Percentiles rank a stretch among this genome's conserved stretches.
Evolutionary conservation across 768 basidiomycete genomes (phyloP).

Genomic region (Pulveroboletus sp.): DNA sequence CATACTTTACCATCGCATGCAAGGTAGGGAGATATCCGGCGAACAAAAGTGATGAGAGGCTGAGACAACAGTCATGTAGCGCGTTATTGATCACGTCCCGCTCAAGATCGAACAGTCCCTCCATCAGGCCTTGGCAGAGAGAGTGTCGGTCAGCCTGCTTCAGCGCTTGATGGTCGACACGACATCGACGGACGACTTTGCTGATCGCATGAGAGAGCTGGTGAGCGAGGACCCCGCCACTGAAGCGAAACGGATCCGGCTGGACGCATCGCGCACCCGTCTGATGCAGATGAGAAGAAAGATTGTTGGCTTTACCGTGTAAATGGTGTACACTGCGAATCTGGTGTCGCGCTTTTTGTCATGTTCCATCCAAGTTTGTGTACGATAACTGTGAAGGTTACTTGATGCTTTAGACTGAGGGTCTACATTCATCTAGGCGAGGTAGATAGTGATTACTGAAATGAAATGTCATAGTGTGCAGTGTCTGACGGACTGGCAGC

Average conservation of each 20-base stretch:
- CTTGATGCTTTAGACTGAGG: too few relatives aligned
- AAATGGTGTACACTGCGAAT: conserved; percentile 1
- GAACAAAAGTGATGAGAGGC: not conserved
- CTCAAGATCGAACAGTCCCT: conserved; percentile 44
- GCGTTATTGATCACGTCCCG: conserved; percentile 52
- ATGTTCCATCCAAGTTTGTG: not conserved
- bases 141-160: conserved; percentile 35
- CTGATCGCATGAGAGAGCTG: conserved; percentile 35
- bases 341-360: not conserved
- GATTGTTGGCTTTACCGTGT: conserved; percentile 28
- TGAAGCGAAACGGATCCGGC: conserved; percentile 31
- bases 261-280: conserved; percentile 31
- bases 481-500: too few relatives aligned
- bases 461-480: too few relatives aligned
- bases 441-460: too few relatives aligned
- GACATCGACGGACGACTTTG: conserved; percentile 7
- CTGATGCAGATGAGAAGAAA: conserved; percentile 39
- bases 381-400: not conserved
- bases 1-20: conserved; percentile 53
- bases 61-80: conserved; percentile 29
- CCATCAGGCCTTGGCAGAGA: conserved; percentile 35
- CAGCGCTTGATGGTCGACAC: conserved; percentile 27
- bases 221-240: conserved; percentile 44
- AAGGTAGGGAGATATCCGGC: conserved; percentile 36
- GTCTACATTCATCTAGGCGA: too few relatives aligned